Evolutionary conservation across 495 filamentous ascomycete genomes (phyloP), one percentile per base, ranked within the genome.

Genomic region (Xylaria telfairii): DNA sequence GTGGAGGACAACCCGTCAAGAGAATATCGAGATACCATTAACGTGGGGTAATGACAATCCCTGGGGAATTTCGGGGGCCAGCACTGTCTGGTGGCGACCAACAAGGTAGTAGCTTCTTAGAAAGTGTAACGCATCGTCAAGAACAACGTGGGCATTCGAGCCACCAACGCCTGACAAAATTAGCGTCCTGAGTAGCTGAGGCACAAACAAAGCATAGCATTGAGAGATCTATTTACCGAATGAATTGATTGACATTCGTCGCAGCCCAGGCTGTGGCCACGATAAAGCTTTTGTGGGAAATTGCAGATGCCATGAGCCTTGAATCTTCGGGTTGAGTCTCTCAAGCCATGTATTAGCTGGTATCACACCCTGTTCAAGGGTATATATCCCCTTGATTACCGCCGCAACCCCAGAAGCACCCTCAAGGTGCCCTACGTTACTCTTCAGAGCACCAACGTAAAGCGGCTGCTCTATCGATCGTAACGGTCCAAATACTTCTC

Each of bases 81-180:
- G 65, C n/a, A 57, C 13, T 4, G 65, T 57, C 24, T 34, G n/a
- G 39, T 67, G 65, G 21, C n/a, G 32, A n/a, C 49, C 65, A 42
- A 42, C 37, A 19, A 67, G 65, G 57, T 41, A n/a, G 21, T 56
- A 67, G 5, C 26, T 56, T 15, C 62, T 42, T 26, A 70, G 28
- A 42, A 67, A 65, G 60, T 74, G 72, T 3, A 68, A 54, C 46
- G 47, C 71, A 46, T 73, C 77, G 37, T 90, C 87, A 1, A 91
- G 59, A 39, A 91, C 83, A 4, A 79, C 81, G 64, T 91, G 88
- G 2, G 84, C 83, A 71, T 91, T 90, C 7, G 85, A 81, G 3
- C 89, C 89, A 4, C 87, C 88, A 67, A 81, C 87, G 5, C 65
- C 65, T 67, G 13, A 32, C 32, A 7, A 67, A 10, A 30, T 56